Conservation (phyloP, 768 basidiomycete species). For the Trametes meyenii region DNA sequence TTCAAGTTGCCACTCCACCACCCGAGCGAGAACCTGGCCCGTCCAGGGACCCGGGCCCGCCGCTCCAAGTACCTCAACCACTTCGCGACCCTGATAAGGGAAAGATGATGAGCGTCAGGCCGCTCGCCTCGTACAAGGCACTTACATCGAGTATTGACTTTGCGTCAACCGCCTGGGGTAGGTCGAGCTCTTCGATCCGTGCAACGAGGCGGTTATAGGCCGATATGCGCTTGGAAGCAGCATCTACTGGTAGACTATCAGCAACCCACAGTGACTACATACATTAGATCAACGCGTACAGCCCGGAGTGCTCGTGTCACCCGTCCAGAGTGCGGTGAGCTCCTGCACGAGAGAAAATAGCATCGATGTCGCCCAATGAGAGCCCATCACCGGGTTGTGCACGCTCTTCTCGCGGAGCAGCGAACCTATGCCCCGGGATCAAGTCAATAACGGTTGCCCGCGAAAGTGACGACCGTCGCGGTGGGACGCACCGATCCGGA, state of each 20-base stretch:
- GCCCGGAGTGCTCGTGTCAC: slow-evolving; percentile 43
- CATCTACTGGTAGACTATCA: slow-evolving; percentile 39
- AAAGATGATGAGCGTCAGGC: neutral
- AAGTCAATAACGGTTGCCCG: no score
- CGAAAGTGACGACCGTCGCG: no score
- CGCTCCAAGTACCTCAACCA: slow-evolving; percentile 54
- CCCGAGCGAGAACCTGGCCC: slow-evolving; percentile 57
- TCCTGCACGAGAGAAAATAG: slow-evolving; percentile 79
- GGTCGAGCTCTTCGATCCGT: slow-evolving; percentile 60
- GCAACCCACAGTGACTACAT: neutral
- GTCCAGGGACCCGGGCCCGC: slow-evolving; percentile 72
- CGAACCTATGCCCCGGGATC: slow-evolving; percentile 48
- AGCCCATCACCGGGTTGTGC: slow-evolving; percentile 62
- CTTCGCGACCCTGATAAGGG: slow-evolving; percentile 65
- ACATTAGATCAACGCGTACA: slow-evolving; percentile 39
- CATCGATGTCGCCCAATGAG: slow-evolving; percentile 71
- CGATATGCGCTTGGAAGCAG: slow-evolving; percentile 51
- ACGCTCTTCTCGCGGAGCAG: slow-evolving; percentile 67
- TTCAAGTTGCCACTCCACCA: slow-evolving; percentile 86
- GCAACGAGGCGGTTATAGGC: slow-evolving; percentile 67
- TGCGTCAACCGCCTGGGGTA: slow-evolving; percentile 64
- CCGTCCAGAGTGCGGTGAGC: slow-evolving; percentile 56
- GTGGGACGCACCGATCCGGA: slow-evolving; percentile 60
- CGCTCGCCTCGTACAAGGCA: neutral
- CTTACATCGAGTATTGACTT: slow-evolving; percentile 81